phyloP scores from a whole-genome alignment of 2,329 filamentous ascomycete genomes.

The Aquanectria penicillioides region DNA sequence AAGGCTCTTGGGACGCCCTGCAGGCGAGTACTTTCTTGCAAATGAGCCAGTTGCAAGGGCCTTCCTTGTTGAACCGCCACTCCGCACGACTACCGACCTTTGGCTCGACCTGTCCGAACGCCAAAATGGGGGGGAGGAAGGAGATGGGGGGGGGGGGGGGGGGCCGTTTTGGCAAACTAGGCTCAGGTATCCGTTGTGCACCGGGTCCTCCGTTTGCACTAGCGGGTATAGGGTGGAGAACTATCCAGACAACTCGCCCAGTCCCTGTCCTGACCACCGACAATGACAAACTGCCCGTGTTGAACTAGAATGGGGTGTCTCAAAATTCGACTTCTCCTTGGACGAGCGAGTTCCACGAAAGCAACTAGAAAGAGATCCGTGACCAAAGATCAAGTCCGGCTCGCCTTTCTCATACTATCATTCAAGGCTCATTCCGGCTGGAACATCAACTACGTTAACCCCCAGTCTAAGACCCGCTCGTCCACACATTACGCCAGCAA shows the following conservation, averaged over 20 bases:
- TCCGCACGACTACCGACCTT: neutral
- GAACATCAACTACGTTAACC: neutral
- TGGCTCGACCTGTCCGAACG: neutral
- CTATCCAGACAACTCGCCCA: conserved; percentile 3
- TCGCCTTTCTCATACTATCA: too few species aligned
- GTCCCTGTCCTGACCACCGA: conserved; percentile 8
- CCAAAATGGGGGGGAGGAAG: too few species aligned
- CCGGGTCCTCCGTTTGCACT: conserved; percentile 4
- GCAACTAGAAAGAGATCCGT: conserved; percentile 16
- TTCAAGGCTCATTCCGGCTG: too few species aligned
- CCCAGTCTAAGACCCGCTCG: conserved; percentile 14
- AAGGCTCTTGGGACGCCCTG: neutral
- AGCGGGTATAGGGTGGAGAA: conserved; percentile 17
- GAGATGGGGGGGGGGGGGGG: too few species aligned
- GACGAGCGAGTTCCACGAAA: neutral
- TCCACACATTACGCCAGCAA: neutral
- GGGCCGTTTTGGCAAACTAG: conserved; percentile 2
- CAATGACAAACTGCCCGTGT: conserved; percentile 17
- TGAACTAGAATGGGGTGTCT: conserved; percentile 18
- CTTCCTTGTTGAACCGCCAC: conserved; percentile 5
- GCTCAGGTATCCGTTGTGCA: conserved; percentile 9
- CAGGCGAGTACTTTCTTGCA: conserved; percentile 7
- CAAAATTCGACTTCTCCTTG: conserved; percentile 14
- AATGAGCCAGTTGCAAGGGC: neutral
- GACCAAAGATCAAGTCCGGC: neutral